A percentile compares a stretch with the other conserved stretches of the same genome.
These are phyloP conservation scores for Zhuliangozyma blackwelliae DNA, from an alignment of 1,139 yeast genomes.

Conservation along the genomic window DNA sequence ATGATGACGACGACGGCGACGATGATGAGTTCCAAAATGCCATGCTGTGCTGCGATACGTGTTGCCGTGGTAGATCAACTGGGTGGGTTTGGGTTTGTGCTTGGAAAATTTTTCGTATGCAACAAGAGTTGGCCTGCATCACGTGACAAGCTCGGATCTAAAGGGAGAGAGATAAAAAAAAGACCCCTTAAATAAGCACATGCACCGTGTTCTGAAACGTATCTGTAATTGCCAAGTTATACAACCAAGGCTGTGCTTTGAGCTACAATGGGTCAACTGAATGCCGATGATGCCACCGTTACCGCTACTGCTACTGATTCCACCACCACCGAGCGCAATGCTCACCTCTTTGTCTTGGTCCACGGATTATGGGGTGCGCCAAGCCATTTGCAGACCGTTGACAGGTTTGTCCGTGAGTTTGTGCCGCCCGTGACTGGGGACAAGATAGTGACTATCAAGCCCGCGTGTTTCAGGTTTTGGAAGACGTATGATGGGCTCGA, in stretches of 20 bases:
- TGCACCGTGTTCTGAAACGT: no score
- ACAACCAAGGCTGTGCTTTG: no score
- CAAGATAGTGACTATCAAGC: slow-evolving; percentile 54
- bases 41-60: slow-evolving; percentile 2
- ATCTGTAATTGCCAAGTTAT: no score
- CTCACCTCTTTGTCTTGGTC: slow-evolving; percentile 72
- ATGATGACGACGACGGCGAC: not conserved
- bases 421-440: slow-evolving; percentile 29
- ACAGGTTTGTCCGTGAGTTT: slow-evolving; percentile 44
- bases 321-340: slow-evolving; percentile 10
- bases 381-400: slow-evolving; percentile 62
- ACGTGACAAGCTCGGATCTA: no score
- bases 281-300: no score
- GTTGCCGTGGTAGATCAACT: no score
- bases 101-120: not conserved
- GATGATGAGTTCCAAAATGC: slow-evolving; percentile 8
- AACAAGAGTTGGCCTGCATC: no score
- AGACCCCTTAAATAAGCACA: no score
- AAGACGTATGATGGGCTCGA: slow-evolving; percentile 84
- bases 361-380: slow-evolving; percentile 93
- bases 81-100: not conserved
- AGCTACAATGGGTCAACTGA: no score
- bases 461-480: slow-evolving; percentile 68
- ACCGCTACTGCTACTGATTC: no score
- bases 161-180: no score